Conservation (phyloP, 225 moss, liverwort and hornwort species). For the Bryoerythrophyllum caledonicum region DNA sequence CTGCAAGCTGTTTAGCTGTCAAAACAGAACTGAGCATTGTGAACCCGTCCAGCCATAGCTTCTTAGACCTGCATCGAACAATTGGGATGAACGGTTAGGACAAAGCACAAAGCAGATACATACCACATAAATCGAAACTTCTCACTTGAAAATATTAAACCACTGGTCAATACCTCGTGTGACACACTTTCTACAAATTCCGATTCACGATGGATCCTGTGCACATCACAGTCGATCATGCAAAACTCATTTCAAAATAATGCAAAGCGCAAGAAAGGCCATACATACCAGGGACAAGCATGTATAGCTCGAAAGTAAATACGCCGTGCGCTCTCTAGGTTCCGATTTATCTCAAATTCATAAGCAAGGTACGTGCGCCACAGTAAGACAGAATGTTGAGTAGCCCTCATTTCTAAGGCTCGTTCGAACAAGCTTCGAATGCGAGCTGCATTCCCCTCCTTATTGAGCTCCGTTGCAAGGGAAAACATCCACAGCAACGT, state of each 20-base stretch:
- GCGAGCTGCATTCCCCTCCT: constrained; percentile 61
- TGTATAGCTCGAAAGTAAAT: constrained; percentile 99
- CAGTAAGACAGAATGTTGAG: constrained; percentile 81
- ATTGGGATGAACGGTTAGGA: constrained; percentile 13
- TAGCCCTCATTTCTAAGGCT: constrained; percentile 76
- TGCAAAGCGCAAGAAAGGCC: neutral
- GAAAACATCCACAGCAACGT: constrained; percentile 86
- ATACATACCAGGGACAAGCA: constrained; percentile 85
- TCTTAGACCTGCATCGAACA: constrained; percentile 69
- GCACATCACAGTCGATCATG: neutral
- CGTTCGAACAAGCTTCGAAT: constrained; percentile 90
- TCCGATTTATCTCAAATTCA: constrained; percentile 65
- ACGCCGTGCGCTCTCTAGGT: constrained; percentile 78
- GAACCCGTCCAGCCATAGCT: constrained; percentile 94
- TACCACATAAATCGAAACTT: neutral
- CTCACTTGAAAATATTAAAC: neutral
- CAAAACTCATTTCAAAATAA: neutral
- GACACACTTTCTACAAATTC: neutral
- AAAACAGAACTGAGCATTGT: constrained; percentile 71
- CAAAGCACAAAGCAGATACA: neutral
- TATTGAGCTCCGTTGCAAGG: constrained; percentile 70
- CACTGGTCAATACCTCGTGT: neutral
- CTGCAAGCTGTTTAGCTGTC: constrained; percentile 90
- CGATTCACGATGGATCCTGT: neutral
- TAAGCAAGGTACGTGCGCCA: constrained; percentile 95